Percentiles rank a stretch among this genome's conserved stretches.
Evolutionary conservation across 2,329 filamentous ascomycete species (phyloP).

Genomic region (Xylaria sp.): DNA sequence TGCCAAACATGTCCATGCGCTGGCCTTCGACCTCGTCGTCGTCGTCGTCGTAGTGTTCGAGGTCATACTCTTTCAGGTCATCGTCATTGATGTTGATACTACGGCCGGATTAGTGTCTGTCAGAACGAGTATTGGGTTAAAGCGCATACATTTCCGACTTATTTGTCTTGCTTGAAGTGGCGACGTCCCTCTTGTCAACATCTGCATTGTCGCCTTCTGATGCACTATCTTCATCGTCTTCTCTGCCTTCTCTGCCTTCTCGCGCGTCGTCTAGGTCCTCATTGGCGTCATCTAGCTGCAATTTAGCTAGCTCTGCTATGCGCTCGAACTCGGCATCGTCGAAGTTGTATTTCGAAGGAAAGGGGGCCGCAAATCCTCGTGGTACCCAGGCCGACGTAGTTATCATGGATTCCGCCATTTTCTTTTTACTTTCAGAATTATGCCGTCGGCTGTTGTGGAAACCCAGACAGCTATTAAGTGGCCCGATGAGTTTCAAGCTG

Average conservation of each 20-base stretch:
- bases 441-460: neutral
- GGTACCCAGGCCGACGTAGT: constrained; percentile 78
- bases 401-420: constrained; percentile 72
- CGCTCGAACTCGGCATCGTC: constrained; percentile 77
- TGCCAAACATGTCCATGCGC: constrained; percentile 91
- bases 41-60: constrained; percentile 94
- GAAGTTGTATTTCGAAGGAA: constrained; percentile 76
- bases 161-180: constrained; percentile 12
- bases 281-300: constrained; percentile 90
- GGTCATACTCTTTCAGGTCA: constrained; percentile 92
- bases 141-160: constrained; percentile 34
- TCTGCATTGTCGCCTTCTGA: neutral
- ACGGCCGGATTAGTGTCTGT: constrained; percentile 27
- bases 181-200: constrained; percentile 4
- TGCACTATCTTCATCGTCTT: constrained; percentile 9
- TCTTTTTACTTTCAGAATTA: neutral
- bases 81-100: constrained; percentile 71
- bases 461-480: neutral
- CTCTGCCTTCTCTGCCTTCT: constrained; percentile 51
- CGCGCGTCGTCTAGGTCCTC: constrained; percentile 80
- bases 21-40: constrained; percentile 71
- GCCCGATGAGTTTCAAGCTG: neutral
- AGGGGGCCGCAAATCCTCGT: constrained; percentile 76
- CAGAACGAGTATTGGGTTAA: neutral
- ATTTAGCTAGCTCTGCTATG: constrained; percentile 74